A percentile compares a stretch with the other conserved stretches of the same genome.
phyloP scores from a whole-genome alignment of 176 grass and related monocot species.

The Zizania latifolia region DNA sequence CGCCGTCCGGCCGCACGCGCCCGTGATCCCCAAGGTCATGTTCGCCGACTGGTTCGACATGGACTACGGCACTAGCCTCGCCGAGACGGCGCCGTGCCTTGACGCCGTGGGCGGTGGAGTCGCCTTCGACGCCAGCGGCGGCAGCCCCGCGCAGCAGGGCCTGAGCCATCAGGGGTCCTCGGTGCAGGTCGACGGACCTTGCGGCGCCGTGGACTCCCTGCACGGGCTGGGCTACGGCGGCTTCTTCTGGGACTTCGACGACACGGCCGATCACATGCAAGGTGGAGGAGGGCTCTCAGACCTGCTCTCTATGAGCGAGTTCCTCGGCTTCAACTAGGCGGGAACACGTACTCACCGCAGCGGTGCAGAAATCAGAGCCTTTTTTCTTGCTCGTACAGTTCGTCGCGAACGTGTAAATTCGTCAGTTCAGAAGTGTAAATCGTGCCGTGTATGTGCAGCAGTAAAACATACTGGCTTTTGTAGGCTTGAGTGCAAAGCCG shows the following conservation, averaged over 20 bases:
- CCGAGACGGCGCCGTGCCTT: conserved; percentile 1
- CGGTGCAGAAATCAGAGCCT: neutral
- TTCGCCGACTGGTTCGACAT: conserved; percentile 87
- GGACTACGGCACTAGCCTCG: conserved; percentile 45
- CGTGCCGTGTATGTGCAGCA: conserved; percentile 10
- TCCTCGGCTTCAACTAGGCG: conserved; percentile 51
- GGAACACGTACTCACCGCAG: neutral
- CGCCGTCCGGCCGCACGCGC: conserved; percentile 25
- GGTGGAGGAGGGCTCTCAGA: conserved; percentile 37
- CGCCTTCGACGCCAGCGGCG: conserved; percentile 25
- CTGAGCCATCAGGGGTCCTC: conserved; percentile 39
- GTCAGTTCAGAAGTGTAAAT: conserved; percentile 26
- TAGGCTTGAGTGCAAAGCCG: neutral
- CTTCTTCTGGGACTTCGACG: conserved; percentile 50
- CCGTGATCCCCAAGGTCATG: conserved; percentile 66
- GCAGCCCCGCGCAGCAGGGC: conserved; percentile 2
- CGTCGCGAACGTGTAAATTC: neutral
- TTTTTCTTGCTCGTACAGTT: neutral
- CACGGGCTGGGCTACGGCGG: conserved; percentile 41
- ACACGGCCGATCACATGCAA: conserved; percentile 35
- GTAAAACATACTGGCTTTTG: neutral
- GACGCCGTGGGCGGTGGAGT: neutral
- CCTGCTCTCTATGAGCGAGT: conserved; percentile 40
- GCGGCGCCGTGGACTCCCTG: conserved; percentile 21
- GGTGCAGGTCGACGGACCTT: conserved; percentile 30